Conservation (phyloP, 345 rosid species). For the Atalantia buxifolia region DNA sequence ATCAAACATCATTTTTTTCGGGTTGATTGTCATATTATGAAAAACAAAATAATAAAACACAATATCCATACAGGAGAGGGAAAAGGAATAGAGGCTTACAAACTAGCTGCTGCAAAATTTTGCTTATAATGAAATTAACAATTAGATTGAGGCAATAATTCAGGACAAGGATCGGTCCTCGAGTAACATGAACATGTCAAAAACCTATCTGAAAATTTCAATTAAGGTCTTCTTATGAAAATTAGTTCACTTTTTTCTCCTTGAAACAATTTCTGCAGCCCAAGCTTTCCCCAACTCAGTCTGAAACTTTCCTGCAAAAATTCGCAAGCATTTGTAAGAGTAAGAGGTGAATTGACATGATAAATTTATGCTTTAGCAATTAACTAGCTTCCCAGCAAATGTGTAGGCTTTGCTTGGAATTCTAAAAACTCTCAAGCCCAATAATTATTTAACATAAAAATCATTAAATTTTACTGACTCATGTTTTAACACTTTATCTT, state of each 20-base stretch:
- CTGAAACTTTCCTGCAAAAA: slow-evolving; percentile 73
- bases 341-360: not conserved
- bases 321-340: not conserved
- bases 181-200: not conserved
- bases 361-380: not conserved
- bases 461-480: not conserved
- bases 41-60: not conserved
- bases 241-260: slow-evolving; percentile 44
- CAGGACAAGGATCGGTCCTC: not conserved
- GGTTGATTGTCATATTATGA: not conserved
- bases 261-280: slow-evolving; percentile 76
- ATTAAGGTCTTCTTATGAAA: not conserved
- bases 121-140: not conserved
- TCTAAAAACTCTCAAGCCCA: not conserved
- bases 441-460: too few species aligned
- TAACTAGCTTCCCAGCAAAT: not conserved
- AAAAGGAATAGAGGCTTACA: too few species aligned
- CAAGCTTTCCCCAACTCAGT: slow-evolving; percentile 87
- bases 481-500: not conserved
- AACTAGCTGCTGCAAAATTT: not conserved
- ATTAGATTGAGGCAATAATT: not conserved
- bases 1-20: not conserved
- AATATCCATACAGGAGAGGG: not conserved
- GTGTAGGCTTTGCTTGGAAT: not conserved
- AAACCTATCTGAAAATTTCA: not conserved